phyloP scores from a whole-genome alignment of 2,329 filamentous ascomycete genomes.

The Aspergillus sojae region DNA sequence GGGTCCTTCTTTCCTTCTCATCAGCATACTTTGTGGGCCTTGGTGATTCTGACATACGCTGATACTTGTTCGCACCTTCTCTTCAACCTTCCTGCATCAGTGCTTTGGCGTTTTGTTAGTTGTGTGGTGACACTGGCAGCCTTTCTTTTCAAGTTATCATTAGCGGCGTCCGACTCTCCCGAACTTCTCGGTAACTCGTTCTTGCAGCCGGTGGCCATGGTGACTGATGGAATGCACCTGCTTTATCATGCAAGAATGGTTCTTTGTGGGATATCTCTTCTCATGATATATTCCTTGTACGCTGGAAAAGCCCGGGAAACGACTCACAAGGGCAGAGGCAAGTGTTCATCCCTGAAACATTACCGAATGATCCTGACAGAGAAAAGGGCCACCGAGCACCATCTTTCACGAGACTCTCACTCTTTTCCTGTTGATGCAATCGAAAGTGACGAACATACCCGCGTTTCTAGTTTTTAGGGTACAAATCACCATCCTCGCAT shows the following conservation, averaged over 20 bases:
- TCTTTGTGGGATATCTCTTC: conserved; percentile 48
- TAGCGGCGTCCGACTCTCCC: conserved; percentile 83
- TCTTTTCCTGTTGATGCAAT: conserved; percentile 84
- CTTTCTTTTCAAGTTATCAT: conserved; percentile 84
- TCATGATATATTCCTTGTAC: conserved; percentile 31
- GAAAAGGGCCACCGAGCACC: conserved; percentile 20
- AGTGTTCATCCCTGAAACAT: conserved; percentile 8
- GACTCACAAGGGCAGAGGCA: conserved; percentile 17
- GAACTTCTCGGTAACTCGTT: conserved; percentile 64
- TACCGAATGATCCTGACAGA: conserved; percentile 15
- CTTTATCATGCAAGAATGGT: conserved; percentile 55
- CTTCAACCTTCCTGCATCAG: conserved; percentile 28
- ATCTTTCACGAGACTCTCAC: conserved; percentile 68
- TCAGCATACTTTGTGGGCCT: conserved; percentile 70
- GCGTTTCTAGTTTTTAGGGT: conserved; percentile 76
- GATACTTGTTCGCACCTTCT: conserved; percentile 55
- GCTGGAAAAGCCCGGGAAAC: conserved; percentile 11
- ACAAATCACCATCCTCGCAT: conserved; percentile 57
- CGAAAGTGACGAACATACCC: conserved; percentile 80
- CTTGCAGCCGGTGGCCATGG: conserved; percentile 37
- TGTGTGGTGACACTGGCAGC: conserved; percentile 57
- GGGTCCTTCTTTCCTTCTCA: conserved; percentile 68
- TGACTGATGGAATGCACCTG: conserved; percentile 46
- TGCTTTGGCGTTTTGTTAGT: conserved; percentile 32
- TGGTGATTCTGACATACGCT: conserved; percentile 71